These are phyloP conservation scores for Phtheirospermum japonicum DNA, from an alignment of 257 asterid genomes.

Conservation along the genomic window DNA sequence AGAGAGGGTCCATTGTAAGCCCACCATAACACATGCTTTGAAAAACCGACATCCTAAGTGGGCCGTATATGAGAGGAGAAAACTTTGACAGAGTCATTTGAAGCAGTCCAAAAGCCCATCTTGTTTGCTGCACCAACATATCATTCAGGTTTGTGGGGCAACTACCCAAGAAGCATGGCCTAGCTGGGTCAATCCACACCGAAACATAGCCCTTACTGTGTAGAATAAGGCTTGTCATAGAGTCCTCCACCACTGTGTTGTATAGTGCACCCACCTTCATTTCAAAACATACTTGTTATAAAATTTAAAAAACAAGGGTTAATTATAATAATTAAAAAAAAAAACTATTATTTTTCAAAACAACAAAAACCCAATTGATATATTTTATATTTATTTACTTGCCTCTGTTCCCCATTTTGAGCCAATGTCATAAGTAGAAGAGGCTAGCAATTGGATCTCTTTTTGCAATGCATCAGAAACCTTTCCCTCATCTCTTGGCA, in stretches of 20 bases:
- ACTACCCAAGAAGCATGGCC: conserved; percentile 48
- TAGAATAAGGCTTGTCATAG: conserved; percentile 38
- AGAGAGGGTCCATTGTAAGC: conserved; percentile 27
- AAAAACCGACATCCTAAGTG: conserved; percentile 35
- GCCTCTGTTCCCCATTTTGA: conserved; percentile 57
- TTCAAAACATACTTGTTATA: neutral
- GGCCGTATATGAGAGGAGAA: conserved; percentile 42
- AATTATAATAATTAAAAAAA: no score
- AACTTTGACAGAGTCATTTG: conserved; percentile 31
- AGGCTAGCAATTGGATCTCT: conserved; percentile 40
- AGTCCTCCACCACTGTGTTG: conserved; percentile 45
- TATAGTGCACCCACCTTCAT: conserved; percentile 48
- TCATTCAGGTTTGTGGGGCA: conserved; percentile 43
- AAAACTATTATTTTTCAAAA: no score
- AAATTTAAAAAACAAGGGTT: neutral
- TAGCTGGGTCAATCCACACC: conserved; percentile 36
- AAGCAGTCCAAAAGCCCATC: conserved; percentile 46
- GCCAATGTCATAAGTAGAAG: conserved; percentile 40
- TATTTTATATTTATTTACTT: no score
- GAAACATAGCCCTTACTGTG: conserved; percentile 55
- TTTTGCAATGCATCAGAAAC: conserved; percentile 20
- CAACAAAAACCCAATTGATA: no score
- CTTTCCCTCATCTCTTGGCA: conserved; percentile 14
- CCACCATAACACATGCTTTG: conserved; percentile 38
- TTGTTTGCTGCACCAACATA: conserved; percentile 41